These are phyloP conservation scores for Albophoma yamanashiensis DNA, from an alignment of 2,329 filamentous ascomycete species.

Conservation along the genomic window DNA sequence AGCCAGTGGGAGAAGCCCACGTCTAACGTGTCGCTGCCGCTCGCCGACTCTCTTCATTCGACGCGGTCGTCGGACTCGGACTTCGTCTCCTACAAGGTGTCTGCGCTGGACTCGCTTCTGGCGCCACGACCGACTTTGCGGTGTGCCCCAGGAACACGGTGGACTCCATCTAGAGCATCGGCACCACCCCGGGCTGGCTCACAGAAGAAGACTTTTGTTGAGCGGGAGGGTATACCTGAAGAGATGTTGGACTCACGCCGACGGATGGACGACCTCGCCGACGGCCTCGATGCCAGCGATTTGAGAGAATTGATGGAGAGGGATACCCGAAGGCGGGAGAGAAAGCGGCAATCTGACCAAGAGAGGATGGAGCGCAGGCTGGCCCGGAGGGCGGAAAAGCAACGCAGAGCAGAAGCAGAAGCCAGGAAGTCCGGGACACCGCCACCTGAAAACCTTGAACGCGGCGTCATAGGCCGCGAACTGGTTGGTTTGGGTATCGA, in stretches of 20 bases:
- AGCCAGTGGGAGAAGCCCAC: slow-evolving; percentile 48
- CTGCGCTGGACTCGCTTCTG: slow-evolving; percentile 61
- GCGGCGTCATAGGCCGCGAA: slow-evolving; percentile 50
- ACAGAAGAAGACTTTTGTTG: slow-evolving; percentile 38
- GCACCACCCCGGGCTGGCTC: slow-evolving; percentile 38
- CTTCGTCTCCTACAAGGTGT: slow-evolving; percentile 64
- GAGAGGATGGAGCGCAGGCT: slow-evolving; percentile 56
- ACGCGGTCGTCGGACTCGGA: slow-evolving; percentile 67
- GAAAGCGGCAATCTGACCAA: slow-evolving; percentile 57
- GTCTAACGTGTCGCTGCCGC: slow-evolving; percentile 66
- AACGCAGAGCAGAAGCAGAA: slow-evolving; percentile 46
- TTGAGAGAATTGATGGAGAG: slow-evolving; percentile 84
- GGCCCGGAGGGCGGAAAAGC: slow-evolving; percentile 55
- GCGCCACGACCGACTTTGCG: slow-evolving; percentile 77
- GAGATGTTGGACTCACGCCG: slow-evolving; percentile 50
- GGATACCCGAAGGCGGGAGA: slow-evolving; percentile 69
- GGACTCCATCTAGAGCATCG: slow-evolving; percentile 33
- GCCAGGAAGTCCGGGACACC: slow-evolving; percentile 39
- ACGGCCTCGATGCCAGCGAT: slow-evolving; percentile 75
- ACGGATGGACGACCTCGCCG: slow-evolving; percentile 61
- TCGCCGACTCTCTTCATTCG: slow-evolving; percentile 65
- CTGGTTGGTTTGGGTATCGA: slow-evolving; percentile 45
- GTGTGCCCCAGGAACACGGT: slow-evolving; percentile 56
- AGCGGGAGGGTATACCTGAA: slow-evolving; percentile 46
- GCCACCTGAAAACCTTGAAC: slow-evolving; percentile 45